These are phyloP conservation scores for Podila minutissima DNA, from an alignment of 192 early-diverging fungal genomes.

Conservation along the genomic window DNA sequence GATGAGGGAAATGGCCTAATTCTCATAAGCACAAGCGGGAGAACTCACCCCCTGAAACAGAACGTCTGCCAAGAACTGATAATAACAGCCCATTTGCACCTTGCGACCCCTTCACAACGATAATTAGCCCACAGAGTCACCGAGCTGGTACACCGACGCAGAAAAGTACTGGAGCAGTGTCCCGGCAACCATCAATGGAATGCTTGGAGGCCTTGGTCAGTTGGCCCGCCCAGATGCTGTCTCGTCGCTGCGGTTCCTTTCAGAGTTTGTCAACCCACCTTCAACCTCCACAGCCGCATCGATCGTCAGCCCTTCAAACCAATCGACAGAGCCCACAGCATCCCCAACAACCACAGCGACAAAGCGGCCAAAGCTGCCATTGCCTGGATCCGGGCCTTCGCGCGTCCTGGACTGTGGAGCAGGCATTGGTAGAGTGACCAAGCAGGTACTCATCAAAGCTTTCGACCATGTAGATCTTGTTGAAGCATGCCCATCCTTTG, in stretches of 20 bases:
- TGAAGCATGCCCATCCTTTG: slow-evolving; percentile 83
- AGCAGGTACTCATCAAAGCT: slow-evolving; percentile 79
- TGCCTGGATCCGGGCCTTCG: slow-evolving; percentile 40
- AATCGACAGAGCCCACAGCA: not conserved
- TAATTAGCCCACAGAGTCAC: slow-evolving; percentile 36
- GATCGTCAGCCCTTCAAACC: slow-evolving; percentile 21
- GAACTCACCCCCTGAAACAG: not conserved
- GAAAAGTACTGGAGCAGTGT: slow-evolving; percentile 65
- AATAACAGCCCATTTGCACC: not conserved
- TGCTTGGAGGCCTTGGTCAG: slow-evolving; percentile 88
- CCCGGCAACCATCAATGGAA: slow-evolving; percentile 82
- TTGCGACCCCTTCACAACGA: not conserved
- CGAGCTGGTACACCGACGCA: slow-evolving; percentile 75
- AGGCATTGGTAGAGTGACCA: slow-evolving; percentile 94
- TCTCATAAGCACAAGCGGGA: not conserved
- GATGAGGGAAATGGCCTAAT: not conserved
- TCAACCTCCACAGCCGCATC: slow-evolving; percentile 8
- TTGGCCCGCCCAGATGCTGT: slow-evolving; percentile 80
- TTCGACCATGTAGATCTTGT: slow-evolving; percentile 93
- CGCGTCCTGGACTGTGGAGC: slow-evolving; percentile 89
- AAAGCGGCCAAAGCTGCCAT: slow-evolving; percentile 21
- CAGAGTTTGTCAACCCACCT: slow-evolving; percentile 63
- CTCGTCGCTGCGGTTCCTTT: slow-evolving; percentile 74
- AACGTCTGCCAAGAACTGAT: too few species aligned
- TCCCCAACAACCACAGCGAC: slow-evolving; percentile 6